Evolutionary conservation across 2,329 filamentous ascomycete genomes (phyloP).

Genomic region (Botrytis galanthina): DNA sequence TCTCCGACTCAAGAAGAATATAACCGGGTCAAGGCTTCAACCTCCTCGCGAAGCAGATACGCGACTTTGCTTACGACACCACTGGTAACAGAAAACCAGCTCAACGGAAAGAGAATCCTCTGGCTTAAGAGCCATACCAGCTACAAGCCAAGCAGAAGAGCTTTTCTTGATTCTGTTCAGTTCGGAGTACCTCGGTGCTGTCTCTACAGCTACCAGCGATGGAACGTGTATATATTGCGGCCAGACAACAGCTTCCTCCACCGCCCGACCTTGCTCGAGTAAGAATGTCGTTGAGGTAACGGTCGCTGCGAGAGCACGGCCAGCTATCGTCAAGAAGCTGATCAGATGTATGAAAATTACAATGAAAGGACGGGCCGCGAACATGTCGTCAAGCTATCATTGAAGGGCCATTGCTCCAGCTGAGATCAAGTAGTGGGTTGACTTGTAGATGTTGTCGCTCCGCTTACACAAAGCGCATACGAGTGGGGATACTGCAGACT

Average conservation of each 20-base stretch:
- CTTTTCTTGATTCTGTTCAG: background rate
- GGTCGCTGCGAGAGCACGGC: background rate
- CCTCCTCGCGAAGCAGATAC: too few relatives aligned
- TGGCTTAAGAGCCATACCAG: background rate
- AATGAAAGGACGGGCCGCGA: background rate
- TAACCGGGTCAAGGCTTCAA: background rate
- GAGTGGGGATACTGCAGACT: background rate
- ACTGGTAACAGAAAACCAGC: background rate
- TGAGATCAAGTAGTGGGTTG: background rate
- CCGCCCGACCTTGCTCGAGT: background rate
- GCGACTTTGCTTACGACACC: background rate
- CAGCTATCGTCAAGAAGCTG: background rate
- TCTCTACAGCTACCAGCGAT: background rate
- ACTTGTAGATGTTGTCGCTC: conserved; percentile 35
- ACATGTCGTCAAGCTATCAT: background rate
- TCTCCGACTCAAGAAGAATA: background rate
- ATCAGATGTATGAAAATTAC: background rate
- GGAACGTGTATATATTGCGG: background rate
- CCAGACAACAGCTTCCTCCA: background rate
- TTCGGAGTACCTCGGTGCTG: background rate
- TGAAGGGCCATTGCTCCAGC: background rate
- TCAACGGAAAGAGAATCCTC: background rate
- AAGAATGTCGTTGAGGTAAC: background rate
- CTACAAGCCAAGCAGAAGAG: too few relatives aligned
- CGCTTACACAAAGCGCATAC: conserved; percentile 51